A percentile compares a stretch with the other conserved stretches of the same genome.
phyloP scores from a whole-genome alignment of 352 stramenopile genomes.

The Sclerospora graminicola region DNA sequence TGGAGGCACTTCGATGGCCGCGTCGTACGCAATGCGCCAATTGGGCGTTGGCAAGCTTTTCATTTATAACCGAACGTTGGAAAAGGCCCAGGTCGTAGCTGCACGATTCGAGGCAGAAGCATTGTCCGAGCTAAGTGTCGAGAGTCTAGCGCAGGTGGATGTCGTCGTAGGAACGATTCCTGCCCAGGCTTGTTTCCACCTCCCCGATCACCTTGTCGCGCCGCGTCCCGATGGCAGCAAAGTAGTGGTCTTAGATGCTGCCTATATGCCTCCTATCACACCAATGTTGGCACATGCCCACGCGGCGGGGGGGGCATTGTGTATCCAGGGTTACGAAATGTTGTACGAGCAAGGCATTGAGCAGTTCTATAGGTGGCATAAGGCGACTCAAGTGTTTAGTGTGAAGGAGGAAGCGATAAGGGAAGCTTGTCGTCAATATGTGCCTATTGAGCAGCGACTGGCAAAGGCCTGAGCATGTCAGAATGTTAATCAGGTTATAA shows the following conservation, averaged over 20 bases:
- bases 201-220: slow-evolving; percentile 60
- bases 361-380: slow-evolving; percentile 93
- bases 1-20: slow-evolving; percentile 91
- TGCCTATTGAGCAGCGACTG: slow-evolving; percentile 46
- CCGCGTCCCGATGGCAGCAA: slow-evolving; percentile 16
- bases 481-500: background rate
- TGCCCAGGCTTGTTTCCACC: slow-evolving; percentile 68
- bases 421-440: slow-evolving; percentile 41
- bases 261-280: slow-evolving; percentile 96
- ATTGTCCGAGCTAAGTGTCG: slow-evolving; percentile 39
- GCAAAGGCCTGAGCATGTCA: slow-evolving; percentile 14
- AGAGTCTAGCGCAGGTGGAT: slow-evolving; percentile 48
- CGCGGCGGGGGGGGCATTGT: slow-evolving; percentile 56
- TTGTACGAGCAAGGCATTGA: slow-evolving; percentile 95
- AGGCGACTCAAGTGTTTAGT: slow-evolving; percentile 29
- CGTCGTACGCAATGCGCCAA: slow-evolving; percentile 88
- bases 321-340: slow-evolving; percentile 97
- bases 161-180: slow-evolving; percentile 95
- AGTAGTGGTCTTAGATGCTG: slow-evolving; percentile 92
- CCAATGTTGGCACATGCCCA: slow-evolving; percentile 87
- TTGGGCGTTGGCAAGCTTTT: slow-evolving; percentile 78
- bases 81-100: slow-evolving; percentile 87
- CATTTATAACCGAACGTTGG: slow-evolving; percentile 94
- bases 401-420: slow-evolving; percentile 48
- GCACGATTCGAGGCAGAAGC: slow-evolving; percentile 79